Base-by-base conservation (phyloP, 345 rosid genomes). In the Salix udensis region DNA sequence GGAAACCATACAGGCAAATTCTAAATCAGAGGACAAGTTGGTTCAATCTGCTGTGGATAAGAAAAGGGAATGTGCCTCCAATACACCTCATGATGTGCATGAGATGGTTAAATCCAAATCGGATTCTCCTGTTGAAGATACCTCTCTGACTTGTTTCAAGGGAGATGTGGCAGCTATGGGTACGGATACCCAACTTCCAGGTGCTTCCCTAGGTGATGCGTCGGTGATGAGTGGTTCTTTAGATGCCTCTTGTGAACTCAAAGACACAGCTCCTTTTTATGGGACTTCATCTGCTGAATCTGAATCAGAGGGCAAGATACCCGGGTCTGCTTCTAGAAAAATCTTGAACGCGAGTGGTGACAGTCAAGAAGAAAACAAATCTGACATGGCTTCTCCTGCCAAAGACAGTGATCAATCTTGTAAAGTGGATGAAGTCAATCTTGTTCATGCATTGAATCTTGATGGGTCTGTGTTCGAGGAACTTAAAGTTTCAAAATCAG, bases 231-330 rank as follows among this genome's bases (percentile, higher is more conserved):
- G 55, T 37, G 19, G 52, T 58, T 65, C 71, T 36, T 14, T 68
- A 65, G 71, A 77, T 75, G 81, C 74, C 72, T 82, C 85, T 64
- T 70, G 58, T 81, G 87, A 80, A 76, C 72, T 52, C 13, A 79
- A 70, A 67, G 64, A 62, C 74, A 67, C 72, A 36, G 73, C 76
- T 55, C 73, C 79, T 11, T 70, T 42, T 77, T 80, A 85, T 26
- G 75, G 67, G 71, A 78, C 69, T 76, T 34, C 70, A 53, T 65
- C 61, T 78, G 30, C 76, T 70, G 78, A 70, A 73, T 74, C 80
- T 26, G 75, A 72, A 44, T 73, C 77, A 48, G 80, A 52, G 42
- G 77, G 75, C 39, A 65, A 70, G 58, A 50, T 76, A 72, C 31
- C 19, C 8, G 78, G 72, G 62, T 76, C 80, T 44, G 65, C 52